Evolutionary conservation across 2,329 filamentous ascomycete species (phyloP).

Genomic region (Achaetomium macrosporum): DNA sequence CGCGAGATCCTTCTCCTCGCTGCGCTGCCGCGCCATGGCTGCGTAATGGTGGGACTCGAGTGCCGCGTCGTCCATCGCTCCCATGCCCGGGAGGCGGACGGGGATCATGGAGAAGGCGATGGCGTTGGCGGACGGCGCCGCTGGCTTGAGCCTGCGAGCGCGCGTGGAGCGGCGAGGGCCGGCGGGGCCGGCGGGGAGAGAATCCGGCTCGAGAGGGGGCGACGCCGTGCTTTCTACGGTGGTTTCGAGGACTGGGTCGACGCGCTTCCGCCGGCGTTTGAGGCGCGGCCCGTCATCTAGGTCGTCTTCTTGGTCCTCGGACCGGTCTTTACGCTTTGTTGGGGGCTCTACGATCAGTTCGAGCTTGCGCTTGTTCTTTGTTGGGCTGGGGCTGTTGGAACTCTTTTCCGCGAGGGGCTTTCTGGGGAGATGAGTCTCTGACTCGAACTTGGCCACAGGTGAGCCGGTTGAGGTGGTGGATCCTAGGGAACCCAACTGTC

Average conservation of each 20-base stretch:
- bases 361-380: constrained; percentile 36
- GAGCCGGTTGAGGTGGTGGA: constrained; percentile 29
- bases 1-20: constrained; percentile 38
- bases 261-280: constrained; percentile 30
- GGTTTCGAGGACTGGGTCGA: constrained; percentile 24
- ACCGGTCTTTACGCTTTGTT: constrained; percentile 19
- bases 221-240: neutral
- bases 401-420: constrained; percentile 33
- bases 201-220: neutral
- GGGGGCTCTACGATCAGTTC: constrained; percentile 21
- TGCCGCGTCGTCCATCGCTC: constrained; percentile 22
- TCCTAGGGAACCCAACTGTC: constrained; percentile 26
- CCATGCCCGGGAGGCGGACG: constrained; percentile 29
- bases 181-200: neutral
- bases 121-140: constrained; percentile 25
- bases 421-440: constrained; percentile 20
- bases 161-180: constrained; percentile 26
- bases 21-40: constrained; percentile 24
- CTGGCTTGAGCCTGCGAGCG: constrained; percentile 24
- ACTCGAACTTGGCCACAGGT: constrained; percentile 22
- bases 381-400: constrained; percentile 35
- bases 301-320: neutral
- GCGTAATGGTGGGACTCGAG: constrained; percentile 11
- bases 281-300: constrained; percentile 13
- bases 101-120: constrained; percentile 29